Conservation (phyloP, 352 stramenopile species). For the Pythium insidiosum region DNA sequence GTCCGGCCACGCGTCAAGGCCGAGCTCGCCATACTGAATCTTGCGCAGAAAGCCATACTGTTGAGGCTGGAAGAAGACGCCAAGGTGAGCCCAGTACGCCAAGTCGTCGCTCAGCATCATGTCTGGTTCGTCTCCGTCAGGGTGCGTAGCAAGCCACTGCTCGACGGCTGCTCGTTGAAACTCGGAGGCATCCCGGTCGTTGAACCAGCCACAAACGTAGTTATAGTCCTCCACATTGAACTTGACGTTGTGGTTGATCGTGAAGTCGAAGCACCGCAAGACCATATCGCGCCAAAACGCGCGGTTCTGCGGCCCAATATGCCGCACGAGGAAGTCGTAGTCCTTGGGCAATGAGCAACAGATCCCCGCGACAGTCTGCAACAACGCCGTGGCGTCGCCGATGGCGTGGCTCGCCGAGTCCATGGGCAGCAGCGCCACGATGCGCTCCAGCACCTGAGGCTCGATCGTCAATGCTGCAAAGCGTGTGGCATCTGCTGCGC, state of each 20-base stretch:
- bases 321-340: too few species aligned
- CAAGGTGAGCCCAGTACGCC: background rate
- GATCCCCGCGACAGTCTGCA: too few species aligned
- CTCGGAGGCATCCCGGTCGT: background rate
- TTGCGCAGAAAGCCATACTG: background rate
- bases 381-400: too few species aligned
- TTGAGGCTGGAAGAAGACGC: background rate
- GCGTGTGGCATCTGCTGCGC: too few species aligned
- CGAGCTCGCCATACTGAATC: background rate
- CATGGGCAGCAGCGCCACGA: too few species aligned
- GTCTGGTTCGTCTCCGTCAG: background rate
- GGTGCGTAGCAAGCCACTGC: background rate
- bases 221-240: background rate
- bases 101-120: background rate
- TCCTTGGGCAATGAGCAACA: too few species aligned
- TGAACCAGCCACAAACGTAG: too few species aligned
- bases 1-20: background rate
- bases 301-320: background rate
- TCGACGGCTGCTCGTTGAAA: background rate
- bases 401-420: too few species aligned
- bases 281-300: background rate
- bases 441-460: too few species aligned
- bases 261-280: background rate
- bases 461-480: too few species aligned
- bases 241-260: background rate